Evolutionary conservation across 352 stramenopile species (phyloP).

Genomic region (Globisporangium recalcitrans): DNA sequence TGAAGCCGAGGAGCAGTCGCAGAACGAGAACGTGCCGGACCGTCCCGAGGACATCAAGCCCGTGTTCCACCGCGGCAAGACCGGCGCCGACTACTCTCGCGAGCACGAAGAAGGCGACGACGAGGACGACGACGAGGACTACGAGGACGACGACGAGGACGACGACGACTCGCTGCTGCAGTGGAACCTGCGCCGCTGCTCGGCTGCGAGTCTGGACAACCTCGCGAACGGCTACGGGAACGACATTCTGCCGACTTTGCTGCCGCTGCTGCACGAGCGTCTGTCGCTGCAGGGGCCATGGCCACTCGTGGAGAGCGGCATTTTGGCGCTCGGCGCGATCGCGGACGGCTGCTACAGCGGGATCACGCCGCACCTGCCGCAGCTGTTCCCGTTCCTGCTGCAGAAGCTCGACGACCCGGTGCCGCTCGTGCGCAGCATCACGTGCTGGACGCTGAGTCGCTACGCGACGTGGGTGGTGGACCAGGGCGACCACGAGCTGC

Average conservation of each 20-base stretch:
- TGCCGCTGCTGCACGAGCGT: slow-evolving; percentile 90
- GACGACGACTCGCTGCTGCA: slow-evolving; percentile 92
- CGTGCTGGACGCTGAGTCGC: slow-evolving; percentile 92
- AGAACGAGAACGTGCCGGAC: slow-evolving; percentile 86
- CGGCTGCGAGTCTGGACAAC: slow-evolving; percentile 93
- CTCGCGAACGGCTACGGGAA: slow-evolving; percentile 91
- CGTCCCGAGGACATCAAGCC: slow-evolving; percentile 90
- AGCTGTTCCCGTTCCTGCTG: slow-evolving; percentile 94
- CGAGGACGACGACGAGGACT: slow-evolving; percentile 85
- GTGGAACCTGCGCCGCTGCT: slow-evolving; percentile 95
- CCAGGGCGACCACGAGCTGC: slow-evolving; percentile 83
- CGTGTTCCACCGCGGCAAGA: slow-evolving; percentile 68
- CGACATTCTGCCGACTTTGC: slow-evolving; percentile 88
- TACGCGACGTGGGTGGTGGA: slow-evolving; percentile 92
- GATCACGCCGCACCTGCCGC: slow-evolving; percentile 88
- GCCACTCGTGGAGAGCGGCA: slow-evolving; percentile 92
- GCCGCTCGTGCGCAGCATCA: slow-evolving; percentile 92
- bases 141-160: slow-evolving; percentile 87
- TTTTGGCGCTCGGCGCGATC: slow-evolving; percentile 94
- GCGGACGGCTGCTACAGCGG: slow-evolving; percentile 92
- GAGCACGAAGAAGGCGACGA: slow-evolving; percentile 28
- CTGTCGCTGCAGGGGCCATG: slow-evolving; percentile 89
- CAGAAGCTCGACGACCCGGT: slow-evolving; percentile 85
- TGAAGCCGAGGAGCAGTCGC: slow-evolving; percentile 85
- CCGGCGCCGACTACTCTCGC: slow-evolving; percentile 27